Evolutionary conservation across 192 early-diverging fungal genomes (phyloP).

Genomic region (Globomyces pollinis-pini): DNA sequence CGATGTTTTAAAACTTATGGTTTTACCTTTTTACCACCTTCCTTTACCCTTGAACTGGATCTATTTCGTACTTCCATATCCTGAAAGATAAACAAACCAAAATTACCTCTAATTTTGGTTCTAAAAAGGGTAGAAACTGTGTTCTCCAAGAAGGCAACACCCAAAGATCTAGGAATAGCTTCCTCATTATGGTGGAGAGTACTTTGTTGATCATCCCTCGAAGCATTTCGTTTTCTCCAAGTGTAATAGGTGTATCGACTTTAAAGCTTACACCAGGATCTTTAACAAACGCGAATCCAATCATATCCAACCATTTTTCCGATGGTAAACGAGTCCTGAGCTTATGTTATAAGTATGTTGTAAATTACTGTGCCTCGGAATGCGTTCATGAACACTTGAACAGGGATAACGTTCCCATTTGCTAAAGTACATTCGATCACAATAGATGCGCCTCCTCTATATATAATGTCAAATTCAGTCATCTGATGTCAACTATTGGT

Average conservation of each 20-base stretch:
- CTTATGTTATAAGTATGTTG: constrained; percentile 13
- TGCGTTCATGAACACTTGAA: constrained; percentile 29
- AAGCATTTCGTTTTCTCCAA: constrained; percentile 39
- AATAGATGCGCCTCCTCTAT: constrained; percentile 42
- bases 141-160: constrained; percentile 47
- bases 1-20: too few relatives aligned
- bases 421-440: constrained; percentile 34
- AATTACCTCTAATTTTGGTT: constrained; percentile 30
- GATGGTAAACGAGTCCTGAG: constrained; percentile 40
- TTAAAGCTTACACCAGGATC: constrained; percentile 45
- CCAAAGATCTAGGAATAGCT: constrained; percentile 49
- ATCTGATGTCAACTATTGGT: constrained; percentile 14
- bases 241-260: constrained; percentile 40
- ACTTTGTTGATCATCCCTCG: constrained; percentile 39
- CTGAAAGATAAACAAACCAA: not conserved
- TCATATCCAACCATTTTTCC: constrained; percentile 35
- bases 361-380: constrained; percentile 31
- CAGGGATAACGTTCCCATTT: constrained; percentile 34
- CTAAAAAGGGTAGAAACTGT: constrained; percentile 46
- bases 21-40: too few relatives aligned
- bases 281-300: constrained; percentile 42
- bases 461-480: constrained; percentile 40
- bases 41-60: not conserved
- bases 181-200: constrained; percentile 30
- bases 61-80: not conserved